A percentile compares a stretch with the other conserved stretches of the same genome.
phyloP scores from a whole-genome alignment of 805 yeast genomes.

The Scheffersomyces stipitis region DNA sequence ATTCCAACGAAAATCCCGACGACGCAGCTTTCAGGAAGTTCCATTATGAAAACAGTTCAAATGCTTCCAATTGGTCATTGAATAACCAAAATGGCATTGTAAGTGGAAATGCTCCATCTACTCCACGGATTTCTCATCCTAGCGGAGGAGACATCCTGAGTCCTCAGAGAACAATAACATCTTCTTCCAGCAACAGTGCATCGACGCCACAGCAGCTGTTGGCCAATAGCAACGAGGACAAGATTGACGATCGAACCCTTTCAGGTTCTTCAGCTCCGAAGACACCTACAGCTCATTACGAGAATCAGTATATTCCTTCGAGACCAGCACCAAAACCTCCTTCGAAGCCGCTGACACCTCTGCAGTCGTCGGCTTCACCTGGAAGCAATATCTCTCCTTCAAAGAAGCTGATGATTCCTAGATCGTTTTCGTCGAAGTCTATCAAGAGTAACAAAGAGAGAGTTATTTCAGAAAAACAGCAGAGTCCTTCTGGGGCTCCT shows the following conservation, averaged over 20 bases:
- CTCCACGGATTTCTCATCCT: slow-evolving; percentile 21
- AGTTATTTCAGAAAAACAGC: slow-evolving; percentile 3
- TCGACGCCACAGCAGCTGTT: slow-evolving; percentile 27
- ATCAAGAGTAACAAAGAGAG: slow-evolving; percentile 25
- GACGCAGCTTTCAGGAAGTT: slow-evolving; percentile 46
- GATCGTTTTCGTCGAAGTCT: slow-evolving; percentile 41
- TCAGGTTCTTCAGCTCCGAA: slow-evolving; percentile 15
- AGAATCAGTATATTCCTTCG: slow-evolving; percentile 56
- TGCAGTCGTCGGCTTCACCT: slow-evolving; percentile 12
- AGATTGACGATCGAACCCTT: slow-evolving; percentile 4
- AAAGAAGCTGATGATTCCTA: slow-evolving; percentile 22
- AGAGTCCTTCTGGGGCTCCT: slow-evolving; percentile 14
- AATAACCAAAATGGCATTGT: slow-evolving; percentile 14
- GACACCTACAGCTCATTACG: slow-evolving; percentile 31
- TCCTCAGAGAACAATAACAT: not conserved
- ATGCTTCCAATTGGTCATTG: slow-evolving; percentile 23
- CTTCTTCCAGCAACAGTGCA: not conserved
- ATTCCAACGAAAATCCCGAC: slow-evolving; percentile 44
- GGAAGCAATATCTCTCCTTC: slow-evolving; percentile 11
- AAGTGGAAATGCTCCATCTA: slow-evolving; percentile 26
- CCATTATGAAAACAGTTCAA: slow-evolving; percentile 21
- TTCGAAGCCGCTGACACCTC: slow-evolving; percentile 12
- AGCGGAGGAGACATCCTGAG: too few relatives aligned
- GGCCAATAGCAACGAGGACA: slow-evolving; percentile 7
- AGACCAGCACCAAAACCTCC: slow-evolving; percentile 71